Evolutionary conservation across 257 asterid genomes (phyloP).

Genomic region (Leonotis leonurus): DNA sequence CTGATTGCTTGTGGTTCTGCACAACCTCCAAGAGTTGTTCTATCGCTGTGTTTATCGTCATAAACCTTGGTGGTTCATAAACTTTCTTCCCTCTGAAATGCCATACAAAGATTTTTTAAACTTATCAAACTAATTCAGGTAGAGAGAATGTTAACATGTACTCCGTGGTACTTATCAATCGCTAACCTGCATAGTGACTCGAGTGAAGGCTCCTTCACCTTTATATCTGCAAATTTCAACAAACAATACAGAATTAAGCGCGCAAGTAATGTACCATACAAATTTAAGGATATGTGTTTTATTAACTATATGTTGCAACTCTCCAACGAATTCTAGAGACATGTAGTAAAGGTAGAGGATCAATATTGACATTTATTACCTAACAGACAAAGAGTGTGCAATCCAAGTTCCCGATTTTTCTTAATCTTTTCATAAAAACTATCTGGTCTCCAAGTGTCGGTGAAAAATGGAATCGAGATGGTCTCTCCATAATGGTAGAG

Average conservation of each 20-base stretch:
- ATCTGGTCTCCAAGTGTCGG: slow-evolving; percentile 92
- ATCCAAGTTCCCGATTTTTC: slow-evolving; percentile 53
- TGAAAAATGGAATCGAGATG: slow-evolving; percentile 81
- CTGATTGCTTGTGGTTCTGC: slow-evolving; percentile 45
- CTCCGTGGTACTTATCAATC: not conserved
- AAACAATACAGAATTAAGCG: not conserved
- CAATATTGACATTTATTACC: slow-evolving; percentile 30
- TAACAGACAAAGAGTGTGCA: slow-evolving; percentile 85
- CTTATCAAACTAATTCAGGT: not conserved
- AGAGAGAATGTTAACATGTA: not conserved
- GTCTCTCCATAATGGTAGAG: slow-evolving; percentile 92
- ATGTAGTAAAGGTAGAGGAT: not conserved
- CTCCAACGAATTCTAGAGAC: not conserved
- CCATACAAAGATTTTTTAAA: slow-evolving; percentile 1
- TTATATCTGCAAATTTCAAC: slow-evolving; percentile 51
- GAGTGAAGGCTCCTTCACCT: slow-evolving; percentile 77
- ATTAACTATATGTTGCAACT: no score
- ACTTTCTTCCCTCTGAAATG: slow-evolving; percentile 66
- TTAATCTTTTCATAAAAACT: slow-evolving; percentile 82
- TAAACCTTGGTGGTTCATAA: slow-evolving; percentile 81
- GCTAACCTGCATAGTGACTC: slow-evolving; percentile 88
- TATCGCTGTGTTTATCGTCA: slow-evolving; percentile 78
- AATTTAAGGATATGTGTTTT: no score
- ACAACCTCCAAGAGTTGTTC: slow-evolving; percentile 93
- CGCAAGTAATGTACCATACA: not conserved